phyloP scores from a whole-genome alignment of 805 yeast genomes.

The Metschnikowia peoriensis region DNA sequence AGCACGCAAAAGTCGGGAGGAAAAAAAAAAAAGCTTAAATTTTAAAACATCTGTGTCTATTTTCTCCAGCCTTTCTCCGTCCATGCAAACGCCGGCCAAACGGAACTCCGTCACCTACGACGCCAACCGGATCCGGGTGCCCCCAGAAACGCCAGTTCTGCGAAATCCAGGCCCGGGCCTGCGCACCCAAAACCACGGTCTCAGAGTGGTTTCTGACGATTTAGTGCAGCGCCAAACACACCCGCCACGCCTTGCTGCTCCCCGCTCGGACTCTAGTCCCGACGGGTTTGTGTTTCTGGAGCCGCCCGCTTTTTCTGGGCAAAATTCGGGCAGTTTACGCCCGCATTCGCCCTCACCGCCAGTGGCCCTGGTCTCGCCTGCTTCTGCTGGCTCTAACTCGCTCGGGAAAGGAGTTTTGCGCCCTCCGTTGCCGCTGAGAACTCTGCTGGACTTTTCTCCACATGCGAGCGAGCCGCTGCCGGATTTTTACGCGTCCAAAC shows the following conservation, averaged over 20 bases:
- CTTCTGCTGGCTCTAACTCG: background rate
- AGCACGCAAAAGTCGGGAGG: background rate
- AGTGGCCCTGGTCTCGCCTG: background rate
- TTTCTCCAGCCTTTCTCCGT: background rate
- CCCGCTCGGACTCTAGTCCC: background rate
- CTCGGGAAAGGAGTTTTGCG: background rate
- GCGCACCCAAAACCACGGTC: constrained; percentile 1
- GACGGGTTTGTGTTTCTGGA: constrained; percentile 6
- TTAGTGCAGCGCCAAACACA: constrained; percentile 3
- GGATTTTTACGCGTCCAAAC: background rate
- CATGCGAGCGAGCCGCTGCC: too few relatives aligned
- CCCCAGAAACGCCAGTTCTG: constrained; percentile 2
- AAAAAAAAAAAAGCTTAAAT: background rate
- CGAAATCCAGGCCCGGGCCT: constrained; percentile 1
- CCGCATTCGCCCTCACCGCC: background rate
- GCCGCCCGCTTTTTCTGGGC: background rate
- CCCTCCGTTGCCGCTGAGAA: background rate
- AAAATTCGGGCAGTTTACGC: background rate
- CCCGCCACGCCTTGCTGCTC: background rate
- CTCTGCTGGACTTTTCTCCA: too few relatives aligned
- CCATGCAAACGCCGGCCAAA: constrained; percentile 1
- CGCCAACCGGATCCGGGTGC: constrained; percentile 18
- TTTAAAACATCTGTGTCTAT: background rate
- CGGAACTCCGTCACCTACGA: constrained; percentile 24
- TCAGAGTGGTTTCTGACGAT: constrained; percentile 9